Evolutionary conservation across 768 basidiomycete genomes (phyloP).

Genomic region (Russula olivacea): DNA sequence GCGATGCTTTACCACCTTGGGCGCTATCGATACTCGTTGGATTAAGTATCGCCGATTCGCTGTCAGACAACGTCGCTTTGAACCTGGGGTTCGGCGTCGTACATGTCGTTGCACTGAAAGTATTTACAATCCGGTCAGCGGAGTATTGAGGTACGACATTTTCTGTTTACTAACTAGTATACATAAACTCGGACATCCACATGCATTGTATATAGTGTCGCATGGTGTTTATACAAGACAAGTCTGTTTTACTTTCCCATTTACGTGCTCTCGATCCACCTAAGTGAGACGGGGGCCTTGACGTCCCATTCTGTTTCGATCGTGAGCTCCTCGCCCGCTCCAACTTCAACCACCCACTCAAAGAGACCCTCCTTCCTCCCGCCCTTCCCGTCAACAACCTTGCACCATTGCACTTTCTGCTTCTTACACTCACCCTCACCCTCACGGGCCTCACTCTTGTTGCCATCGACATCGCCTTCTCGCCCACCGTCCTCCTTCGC

Average conservation of each 20-base stretch:
- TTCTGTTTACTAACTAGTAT: neutral
- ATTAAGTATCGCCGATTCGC: conserved; percentile 42
- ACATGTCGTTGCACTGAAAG: conserved; percentile 33
- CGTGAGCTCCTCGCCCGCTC: conserved; percentile 38
- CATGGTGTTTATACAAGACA: neutral
- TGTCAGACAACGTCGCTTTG: conserved; percentile 37
- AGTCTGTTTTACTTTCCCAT: neutral
- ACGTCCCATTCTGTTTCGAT: conserved; percentile 51
- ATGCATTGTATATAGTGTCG: conserved; percentile 11
- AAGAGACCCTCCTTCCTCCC: conserved; percentile 52
- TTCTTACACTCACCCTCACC: conserved; percentile 10
- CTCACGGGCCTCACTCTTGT: too few species aligned
- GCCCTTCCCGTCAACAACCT: conserved; percentile 39
- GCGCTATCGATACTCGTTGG: conserved; percentile 30
- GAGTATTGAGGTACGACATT: neutral
- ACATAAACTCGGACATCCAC: neutral
- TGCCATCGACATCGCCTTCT: neutral
- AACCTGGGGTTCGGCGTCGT: conserved; percentile 37
- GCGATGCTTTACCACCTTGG: conserved; percentile 26
- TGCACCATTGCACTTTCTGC: conserved; percentile 34
- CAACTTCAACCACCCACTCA: conserved; percentile 48
- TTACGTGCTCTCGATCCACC: conserved; percentile 26
- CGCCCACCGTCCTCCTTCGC: neutral
- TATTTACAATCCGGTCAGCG: neutral
- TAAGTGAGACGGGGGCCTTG: conserved; percentile 36